Evolutionary conservation across 371 early-diverging fungal species (phyloP).

Genomic region (Mortierella sp.): DNA sequence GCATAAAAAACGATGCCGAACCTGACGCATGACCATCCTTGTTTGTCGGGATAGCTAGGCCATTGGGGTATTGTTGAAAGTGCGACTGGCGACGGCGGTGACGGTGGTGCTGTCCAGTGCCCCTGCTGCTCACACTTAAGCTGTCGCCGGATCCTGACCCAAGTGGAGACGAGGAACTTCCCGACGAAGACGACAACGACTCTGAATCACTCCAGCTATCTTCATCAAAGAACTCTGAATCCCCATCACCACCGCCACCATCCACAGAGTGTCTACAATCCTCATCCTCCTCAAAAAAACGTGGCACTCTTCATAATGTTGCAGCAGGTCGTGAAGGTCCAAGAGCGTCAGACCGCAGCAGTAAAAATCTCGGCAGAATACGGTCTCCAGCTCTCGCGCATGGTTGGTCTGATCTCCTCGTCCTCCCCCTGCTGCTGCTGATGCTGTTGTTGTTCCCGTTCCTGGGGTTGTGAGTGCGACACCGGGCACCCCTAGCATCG

Average conservation of each 20-base stretch:
- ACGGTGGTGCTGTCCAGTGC: neutral
- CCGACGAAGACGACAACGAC: neutral
- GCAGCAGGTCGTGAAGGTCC: constrained; percentile 89
- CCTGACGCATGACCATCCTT: neutral
- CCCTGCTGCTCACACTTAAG: constrained; percentile 3
- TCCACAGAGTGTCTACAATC: constrained; percentile 42
- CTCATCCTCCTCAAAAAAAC: constrained; percentile 87
- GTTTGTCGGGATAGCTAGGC: neutral
- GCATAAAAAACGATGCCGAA: neutral
- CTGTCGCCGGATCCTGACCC: constrained; percentile 3
- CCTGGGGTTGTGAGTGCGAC: neutral
- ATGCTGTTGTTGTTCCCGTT: neutral
- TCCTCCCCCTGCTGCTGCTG: neutral
- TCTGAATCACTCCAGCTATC: constrained; percentile 48
- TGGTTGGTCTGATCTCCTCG: constrained; percentile 1
- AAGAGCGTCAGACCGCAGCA: constrained; percentile 88
- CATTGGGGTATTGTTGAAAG: neutral
- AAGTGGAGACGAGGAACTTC: neutral
- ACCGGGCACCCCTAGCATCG: neutral
- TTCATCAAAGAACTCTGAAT: constrained; percentile 31
- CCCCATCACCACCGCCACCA: constrained; percentile 69
- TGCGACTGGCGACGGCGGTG: neutral
- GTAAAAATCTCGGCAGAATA: constrained; percentile 90
- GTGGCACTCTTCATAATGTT: constrained; percentile 94
- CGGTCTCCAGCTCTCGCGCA: constrained; percentile 80